Conservation (phyloP, 257 asterid species). For the Leonotis leonurus region DNA sequence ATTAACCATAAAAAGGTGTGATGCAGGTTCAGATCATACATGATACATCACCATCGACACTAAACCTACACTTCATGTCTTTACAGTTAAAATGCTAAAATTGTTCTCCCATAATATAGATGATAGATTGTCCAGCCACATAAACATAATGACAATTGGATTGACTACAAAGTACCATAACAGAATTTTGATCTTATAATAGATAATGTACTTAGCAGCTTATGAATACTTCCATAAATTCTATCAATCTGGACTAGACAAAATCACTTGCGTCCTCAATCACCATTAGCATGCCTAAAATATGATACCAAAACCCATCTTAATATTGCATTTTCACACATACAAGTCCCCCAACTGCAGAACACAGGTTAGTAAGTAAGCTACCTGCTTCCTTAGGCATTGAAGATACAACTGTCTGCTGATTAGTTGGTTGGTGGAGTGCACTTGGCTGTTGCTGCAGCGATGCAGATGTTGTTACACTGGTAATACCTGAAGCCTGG, state of each 20-base stretch:
- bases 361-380: background rate
- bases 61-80: background rate
- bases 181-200: background rate
- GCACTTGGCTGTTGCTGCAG: constrained; percentile 60
- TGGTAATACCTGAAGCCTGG: constrained; percentile 61
- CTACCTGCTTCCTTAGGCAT: constrained; percentile 70
- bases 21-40: constrained; percentile 5
- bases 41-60: background rate
- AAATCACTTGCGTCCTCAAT: background rate
- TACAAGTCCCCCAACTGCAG: background rate
- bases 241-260: background rate
- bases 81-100: background rate
- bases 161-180: background rate
- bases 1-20: no score
- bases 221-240: background rate
- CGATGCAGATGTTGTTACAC: constrained; percentile 48
- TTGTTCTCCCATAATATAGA: background rate
- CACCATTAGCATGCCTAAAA: background rate
- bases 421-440: constrained; percentile 60
- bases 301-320: constrained; percentile 13
- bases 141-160: background rate
- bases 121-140: no score
- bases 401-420: constrained; percentile 39
- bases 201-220: background rate
- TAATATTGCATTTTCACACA: constrained; percentile 7